Evolutionary conservation across 768 basidiomycete species (phyloP).

Genomic region (Mycena filopes): DNA sequence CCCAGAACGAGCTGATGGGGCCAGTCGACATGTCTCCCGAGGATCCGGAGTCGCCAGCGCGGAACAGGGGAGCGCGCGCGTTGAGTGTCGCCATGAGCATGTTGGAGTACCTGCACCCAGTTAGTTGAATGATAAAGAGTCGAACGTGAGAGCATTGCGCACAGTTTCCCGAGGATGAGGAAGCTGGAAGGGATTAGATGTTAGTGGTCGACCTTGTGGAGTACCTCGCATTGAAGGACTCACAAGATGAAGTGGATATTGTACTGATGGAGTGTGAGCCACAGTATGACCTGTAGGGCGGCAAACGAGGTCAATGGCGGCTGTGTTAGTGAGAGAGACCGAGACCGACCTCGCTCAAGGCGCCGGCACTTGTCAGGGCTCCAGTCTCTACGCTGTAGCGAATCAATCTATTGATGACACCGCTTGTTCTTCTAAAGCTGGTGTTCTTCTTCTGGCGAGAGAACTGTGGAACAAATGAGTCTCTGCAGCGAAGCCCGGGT

Average conservation of each 20-base stretch:
- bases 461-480: constrained; percentile 11
- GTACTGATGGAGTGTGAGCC: constrained; percentile 25
- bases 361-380: constrained; percentile 16
- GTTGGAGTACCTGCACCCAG: constrained; percentile 23
- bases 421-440: constrained; percentile 22
- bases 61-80: constrained; percentile 18
- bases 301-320: too few species aligned
- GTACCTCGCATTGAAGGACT: neutral
- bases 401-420: constrained; percentile 40
- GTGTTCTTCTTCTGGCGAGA: constrained; percentile 21
- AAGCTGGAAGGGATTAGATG: constrained; percentile 23
- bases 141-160: neutral
- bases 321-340: too few species aligned
- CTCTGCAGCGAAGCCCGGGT: neutral
- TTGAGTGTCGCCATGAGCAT: constrained; percentile 28
- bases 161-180: constrained; percentile 28
- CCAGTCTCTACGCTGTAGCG: constrained; percentile 30
- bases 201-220: neutral
- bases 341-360: constrained; percentile 3
- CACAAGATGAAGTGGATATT: constrained; percentile 34
- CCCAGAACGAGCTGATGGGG: too few species aligned
- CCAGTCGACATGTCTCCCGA: too few species aligned
- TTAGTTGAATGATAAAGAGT: neutral
- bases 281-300: constrained; percentile 27
- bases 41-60: neutral